A percentile compares a stretch with the other conserved stretches of the same genome.
phyloP scores from a whole-genome alignment of 768 basidiomycete genomes.

The Hydnomerulius pinastri region DNA sequence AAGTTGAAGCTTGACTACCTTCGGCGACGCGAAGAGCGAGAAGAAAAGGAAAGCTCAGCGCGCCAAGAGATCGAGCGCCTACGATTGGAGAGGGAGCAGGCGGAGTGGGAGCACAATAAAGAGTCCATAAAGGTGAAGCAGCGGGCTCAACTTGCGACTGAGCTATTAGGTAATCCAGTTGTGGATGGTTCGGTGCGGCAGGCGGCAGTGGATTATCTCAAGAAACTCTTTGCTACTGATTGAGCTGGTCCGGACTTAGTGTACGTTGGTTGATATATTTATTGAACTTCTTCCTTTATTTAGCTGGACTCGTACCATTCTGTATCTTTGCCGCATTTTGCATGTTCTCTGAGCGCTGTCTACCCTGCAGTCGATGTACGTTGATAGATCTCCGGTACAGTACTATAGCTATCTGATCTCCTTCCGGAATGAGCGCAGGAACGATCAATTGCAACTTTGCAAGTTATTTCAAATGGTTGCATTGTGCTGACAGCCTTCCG shows the following conservation, averaged over 20 bases:
- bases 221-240: constrained; percentile 54
- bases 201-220: constrained; percentile 71
- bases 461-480: too few species aligned
- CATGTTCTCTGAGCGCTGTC: too few species aligned
- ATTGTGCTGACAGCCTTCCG: too few species aligned
- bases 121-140: constrained; percentile 56
- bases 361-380: too few species aligned
- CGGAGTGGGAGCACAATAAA: constrained; percentile 55
- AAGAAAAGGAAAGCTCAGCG: constrained; percentile 55
- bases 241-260: constrained; percentile 20
- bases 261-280: background rate
- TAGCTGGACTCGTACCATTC: background rate
- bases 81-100: constrained; percentile 56
- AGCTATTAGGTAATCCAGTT: constrained; percentile 58
- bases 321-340: too few species aligned
- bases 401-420: too few species aligned
- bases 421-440: too few species aligned
- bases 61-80: constrained; percentile 55
- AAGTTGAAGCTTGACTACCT: constrained; percentile 72
- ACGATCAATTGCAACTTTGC: too few species aligned
- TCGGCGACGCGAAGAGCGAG: constrained; percentile 67
- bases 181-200: constrained; percentile 64
- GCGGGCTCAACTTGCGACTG: constrained; percentile 66
- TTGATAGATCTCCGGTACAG: too few species aligned
- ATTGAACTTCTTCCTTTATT: background rate